Percentiles rank a stretch among this genome's conserved stretches.
phyloP scores from a whole-genome alignment of 306 rosid species.

The Fragaria nilgerrensis region DNA sequence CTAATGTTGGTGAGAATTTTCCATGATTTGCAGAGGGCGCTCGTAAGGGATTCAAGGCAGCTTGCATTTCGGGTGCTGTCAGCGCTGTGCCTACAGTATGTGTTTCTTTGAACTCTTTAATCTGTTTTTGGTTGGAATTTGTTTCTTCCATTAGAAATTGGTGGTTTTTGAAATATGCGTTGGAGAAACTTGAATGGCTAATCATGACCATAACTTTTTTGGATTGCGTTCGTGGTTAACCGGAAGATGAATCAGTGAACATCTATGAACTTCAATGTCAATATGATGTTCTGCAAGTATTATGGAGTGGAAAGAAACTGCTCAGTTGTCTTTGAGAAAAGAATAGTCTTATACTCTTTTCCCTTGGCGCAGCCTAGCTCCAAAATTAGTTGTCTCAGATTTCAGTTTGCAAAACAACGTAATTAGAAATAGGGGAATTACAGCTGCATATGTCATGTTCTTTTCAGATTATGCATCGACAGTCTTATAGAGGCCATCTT shows the following conservation, averaged over 20 bases:
- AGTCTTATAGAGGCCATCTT: not conserved
- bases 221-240: not conserved
- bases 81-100: slow-evolving; percentile 80
- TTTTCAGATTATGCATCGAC: not conserved
- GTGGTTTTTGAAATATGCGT: not conserved
- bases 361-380: not conserved
- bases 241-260: not conserved
- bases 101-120: not conserved
- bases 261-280: not conserved
- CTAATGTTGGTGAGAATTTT: slow-evolving; percentile 2
- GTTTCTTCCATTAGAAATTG: no score
- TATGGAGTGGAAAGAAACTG: not conserved
- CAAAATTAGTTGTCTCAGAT: not conserved
- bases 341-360: not conserved
- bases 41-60: slow-evolving; percentile 77
- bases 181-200: not conserved
- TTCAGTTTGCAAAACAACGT: not conserved
- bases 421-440: not conserved
- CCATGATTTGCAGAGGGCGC: slow-evolving; percentile 66
- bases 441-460: not conserved
- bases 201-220: not conserved
- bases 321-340: not conserved
- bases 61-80: slow-evolving; percentile 45
- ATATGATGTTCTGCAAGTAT: not conserved
- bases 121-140: not conserved